Evolutionary conservation across 2,329 filamentous ascomycete genomes (phyloP), one percentile per base, ranked within the genome.

Genomic region (Scleromitrula shiraiana): DNA sequence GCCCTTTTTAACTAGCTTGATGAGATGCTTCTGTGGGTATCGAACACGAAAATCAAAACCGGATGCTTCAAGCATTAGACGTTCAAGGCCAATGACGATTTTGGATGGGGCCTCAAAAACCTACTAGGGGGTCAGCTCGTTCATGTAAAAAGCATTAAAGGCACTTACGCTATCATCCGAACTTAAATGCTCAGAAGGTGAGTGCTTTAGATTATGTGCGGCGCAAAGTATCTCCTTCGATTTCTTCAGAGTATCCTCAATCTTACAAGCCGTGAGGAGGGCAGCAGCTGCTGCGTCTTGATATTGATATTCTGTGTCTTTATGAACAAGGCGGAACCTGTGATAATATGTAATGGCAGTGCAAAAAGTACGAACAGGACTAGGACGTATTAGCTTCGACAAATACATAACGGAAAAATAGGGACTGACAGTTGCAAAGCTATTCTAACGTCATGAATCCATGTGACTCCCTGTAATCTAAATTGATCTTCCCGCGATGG

Each of bases 231-330:
- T 94, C 54, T 98, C 93, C 50, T 80, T 82, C 3, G 88, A 95
- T 71, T 97, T 97, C 70, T 98, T 98, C 56, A 96, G 78, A 0
- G 93, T 98, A 66, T 98, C 93, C 67, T 98, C 93, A 38, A 94
- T 89, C 70, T 98, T 98, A 73, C 91, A 97, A 2, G 90, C 90
- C 2, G 90, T 86, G 62, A 97, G 91, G 7, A 98, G 72, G 20
- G 88, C 85, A 1, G 93, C 88, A 6, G 93, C 79, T 0, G 91
- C 88, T 2, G 88, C 90, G 64, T 97, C 91, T 65, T 88, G 68
- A 55, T 82, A 89, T 64, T 85, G 86, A 67, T 95, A 95, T 61
- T 95, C 89, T 55, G 74, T 80, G 57, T 90, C 88, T n/a, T 82
- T 77, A 61, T 95, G 89, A 38, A 84, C 79, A 44, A 97, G 76